Evolutionary conservation across 2,329 filamentous ascomycete genomes (phyloP).

Genomic region (Fusarium armeniacum): DNA sequence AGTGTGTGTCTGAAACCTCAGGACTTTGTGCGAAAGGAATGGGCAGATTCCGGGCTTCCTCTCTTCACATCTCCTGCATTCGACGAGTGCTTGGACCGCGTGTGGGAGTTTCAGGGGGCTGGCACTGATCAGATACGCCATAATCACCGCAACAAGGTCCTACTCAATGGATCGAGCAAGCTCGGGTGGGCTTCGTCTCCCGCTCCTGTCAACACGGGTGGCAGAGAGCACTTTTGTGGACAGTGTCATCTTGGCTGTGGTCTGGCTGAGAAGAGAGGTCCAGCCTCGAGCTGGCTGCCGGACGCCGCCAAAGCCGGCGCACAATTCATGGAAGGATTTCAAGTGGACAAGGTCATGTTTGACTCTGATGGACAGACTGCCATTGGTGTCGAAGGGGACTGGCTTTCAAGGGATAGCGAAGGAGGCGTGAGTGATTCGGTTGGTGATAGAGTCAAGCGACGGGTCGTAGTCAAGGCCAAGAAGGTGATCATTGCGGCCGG

Average conservation of each 20-base stretch:
- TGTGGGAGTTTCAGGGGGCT: conserved; percentile 85
- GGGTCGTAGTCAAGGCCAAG: conserved; percentile 81
- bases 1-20: conserved; percentile 76
- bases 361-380: conserved; percentile 70
- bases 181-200: conserved; percentile 78
- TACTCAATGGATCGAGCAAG: conserved; percentile 81
- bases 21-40: conserved; percentile 82
- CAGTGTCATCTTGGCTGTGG: conserved; percentile 73
- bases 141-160: conserved; percentile 76
- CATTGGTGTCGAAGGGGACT: conserved; percentile 79
- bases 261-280: conserved; percentile 82
- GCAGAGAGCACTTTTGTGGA: conserved; percentile 80
- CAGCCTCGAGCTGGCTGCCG: conserved; percentile 81
- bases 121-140: conserved; percentile 75
- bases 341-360: conserved; percentile 79
- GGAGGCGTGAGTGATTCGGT: conserved; percentile 68
- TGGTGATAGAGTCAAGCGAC: conserved; percentile 65
- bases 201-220: conserved; percentile 85
- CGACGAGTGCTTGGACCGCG: conserved; percentile 82
- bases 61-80: conserved; percentile 82
- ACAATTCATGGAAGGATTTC: conserved; percentile 85
- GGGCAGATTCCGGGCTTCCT: conserved; percentile 77
- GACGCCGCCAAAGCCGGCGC: conserved; percentile 84
- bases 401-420: conserved; percentile 77
- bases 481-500: conserved; percentile 85